Evolutionary conservation across 2,329 filamentous ascomycete genomes (phyloP).

Genomic region (Didymella segeticola): DNA sequence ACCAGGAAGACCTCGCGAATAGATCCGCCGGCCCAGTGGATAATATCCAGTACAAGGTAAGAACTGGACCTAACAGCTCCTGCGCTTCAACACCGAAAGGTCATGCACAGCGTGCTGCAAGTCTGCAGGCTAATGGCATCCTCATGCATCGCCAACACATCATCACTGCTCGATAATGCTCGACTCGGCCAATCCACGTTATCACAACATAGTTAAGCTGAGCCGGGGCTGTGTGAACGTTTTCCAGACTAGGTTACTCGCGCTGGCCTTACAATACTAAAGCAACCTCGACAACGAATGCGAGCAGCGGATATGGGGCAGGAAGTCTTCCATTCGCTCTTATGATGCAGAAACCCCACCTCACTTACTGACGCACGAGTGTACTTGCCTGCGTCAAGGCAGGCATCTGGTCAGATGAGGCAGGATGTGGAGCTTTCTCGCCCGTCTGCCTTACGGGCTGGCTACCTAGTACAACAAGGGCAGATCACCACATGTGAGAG

Average conservation of each 20-base stretch:
- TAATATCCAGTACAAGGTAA: too few relatives aligned
- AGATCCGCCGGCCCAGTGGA: too few relatives aligned
- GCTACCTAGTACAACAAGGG: not conserved
- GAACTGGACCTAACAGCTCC: not conserved
- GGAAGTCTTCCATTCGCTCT: not conserved
- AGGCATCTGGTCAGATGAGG: not conserved
- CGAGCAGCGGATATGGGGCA: not conserved
- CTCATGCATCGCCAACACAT: conserved; percentile 13
- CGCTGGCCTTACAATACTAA: not conserved
- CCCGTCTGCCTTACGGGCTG: not conserved
- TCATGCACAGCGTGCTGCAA: not conserved
- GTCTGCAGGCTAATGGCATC: not conserved
- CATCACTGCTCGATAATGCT: not conserved
- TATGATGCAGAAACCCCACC: not conserved
- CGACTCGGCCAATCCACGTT: not conserved
- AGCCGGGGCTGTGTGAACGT: not conserved
- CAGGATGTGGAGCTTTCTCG: not conserved
- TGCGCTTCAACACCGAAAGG: not conserved
- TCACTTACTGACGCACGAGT: too few relatives aligned
- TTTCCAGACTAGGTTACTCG: not conserved
- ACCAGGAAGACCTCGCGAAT: too few relatives aligned
- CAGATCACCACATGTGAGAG: not conserved
- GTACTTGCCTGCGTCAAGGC: not conserved
- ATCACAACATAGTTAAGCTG: not conserved
- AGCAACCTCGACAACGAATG: not conserved